These are phyloP conservation scores for Tylopilus cervinicoccineus DNA, from an alignment of 768 basidiomycete species.

Conservation along the genomic window DNA sequence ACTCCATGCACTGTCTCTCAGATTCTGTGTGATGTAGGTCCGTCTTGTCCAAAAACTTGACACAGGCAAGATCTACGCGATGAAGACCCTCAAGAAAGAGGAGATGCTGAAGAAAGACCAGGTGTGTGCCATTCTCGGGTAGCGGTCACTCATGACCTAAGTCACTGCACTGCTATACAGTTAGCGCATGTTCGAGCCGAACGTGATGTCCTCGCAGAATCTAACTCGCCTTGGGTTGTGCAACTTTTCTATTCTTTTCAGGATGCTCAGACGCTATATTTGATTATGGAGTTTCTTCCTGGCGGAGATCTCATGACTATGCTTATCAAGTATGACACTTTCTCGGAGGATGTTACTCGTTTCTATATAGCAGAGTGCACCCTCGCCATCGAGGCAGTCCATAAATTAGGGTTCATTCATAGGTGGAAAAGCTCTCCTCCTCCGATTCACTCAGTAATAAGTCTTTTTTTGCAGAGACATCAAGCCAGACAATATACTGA, in stretches of 20 bases:
- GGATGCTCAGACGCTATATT: slow-evolving; percentile 85
- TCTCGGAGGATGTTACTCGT: slow-evolving; percentile 95
- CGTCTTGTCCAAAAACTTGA: slow-evolving; percentile 95
- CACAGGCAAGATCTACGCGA: slow-evolving; percentile 97
- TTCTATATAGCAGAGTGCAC: slow-evolving; percentile 99
- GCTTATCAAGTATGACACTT: slow-evolving; percentile 99
- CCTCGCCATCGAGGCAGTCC: slow-evolving; percentile 95
- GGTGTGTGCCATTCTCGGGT: slow-evolving; percentile 39
- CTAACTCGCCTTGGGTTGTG: slow-evolving; percentile 94
- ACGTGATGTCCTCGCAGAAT: slow-evolving; percentile 93
- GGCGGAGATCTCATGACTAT: slow-evolving; percentile 99
- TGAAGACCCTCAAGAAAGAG: slow-evolving; percentile 96
- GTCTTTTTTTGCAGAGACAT: slow-evolving; percentile 66
- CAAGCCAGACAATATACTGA: slow-evolving; percentile 94
- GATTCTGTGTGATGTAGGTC: slow-evolving; percentile 41
- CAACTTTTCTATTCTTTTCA: slow-evolving; percentile 99
- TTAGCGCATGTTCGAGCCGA: slow-evolving; percentile 97
- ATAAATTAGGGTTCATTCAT: slow-evolving; percentile 96
- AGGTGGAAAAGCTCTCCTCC: slow-evolving; percentile 45
- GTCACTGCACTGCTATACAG: slow-evolving; percentile 36
- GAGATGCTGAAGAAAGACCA: slow-evolving; percentile 99
- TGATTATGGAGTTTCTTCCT: slow-evolving; percentile 99
- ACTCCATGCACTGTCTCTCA: neutral
- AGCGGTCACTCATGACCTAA: slow-evolving; percentile 6
- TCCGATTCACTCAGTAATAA: neutral